Conservation (phyloP, 179 eudicot species). For the Actinidia polygama region DNA sequence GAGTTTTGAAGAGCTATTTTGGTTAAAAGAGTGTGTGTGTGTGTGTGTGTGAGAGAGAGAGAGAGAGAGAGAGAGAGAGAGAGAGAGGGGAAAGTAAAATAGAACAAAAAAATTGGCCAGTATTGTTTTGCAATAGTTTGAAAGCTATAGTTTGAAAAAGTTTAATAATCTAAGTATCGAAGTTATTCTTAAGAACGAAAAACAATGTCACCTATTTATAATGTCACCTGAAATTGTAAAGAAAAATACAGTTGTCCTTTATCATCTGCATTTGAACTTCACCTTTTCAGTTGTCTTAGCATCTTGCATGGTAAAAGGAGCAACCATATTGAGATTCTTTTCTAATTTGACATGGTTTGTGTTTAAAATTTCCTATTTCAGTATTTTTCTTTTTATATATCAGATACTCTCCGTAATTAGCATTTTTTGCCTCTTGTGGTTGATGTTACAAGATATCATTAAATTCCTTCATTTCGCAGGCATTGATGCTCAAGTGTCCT, state of each 20-base stretch:
- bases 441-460: background rate
- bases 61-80: no score
- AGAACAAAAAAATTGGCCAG: no score
- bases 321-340: background rate
- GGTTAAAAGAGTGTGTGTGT: no score
- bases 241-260: background rate
- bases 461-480: conserved; percentile 49
- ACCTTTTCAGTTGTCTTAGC: background rate
- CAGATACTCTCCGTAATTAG: background rate
- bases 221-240: background rate
- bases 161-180: no score
- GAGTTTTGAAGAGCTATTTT: no score
- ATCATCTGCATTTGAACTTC: background rate
- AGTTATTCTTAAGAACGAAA: no score
- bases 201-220: no score
- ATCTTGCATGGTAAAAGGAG: background rate
- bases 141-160: no score
- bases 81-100: no score
- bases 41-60: no score
- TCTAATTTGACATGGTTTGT: background rate
- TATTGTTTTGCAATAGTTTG: no score
- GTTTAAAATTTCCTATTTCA: background rate
- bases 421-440: conserved; percentile 2
- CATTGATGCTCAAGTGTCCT: conserved; percentile 98
- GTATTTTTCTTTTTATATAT: background rate